phyloP scores from a whole-genome alignment of 2,329 filamentous ascomycete genomes.

The Myrmaecium sp. region DNA sequence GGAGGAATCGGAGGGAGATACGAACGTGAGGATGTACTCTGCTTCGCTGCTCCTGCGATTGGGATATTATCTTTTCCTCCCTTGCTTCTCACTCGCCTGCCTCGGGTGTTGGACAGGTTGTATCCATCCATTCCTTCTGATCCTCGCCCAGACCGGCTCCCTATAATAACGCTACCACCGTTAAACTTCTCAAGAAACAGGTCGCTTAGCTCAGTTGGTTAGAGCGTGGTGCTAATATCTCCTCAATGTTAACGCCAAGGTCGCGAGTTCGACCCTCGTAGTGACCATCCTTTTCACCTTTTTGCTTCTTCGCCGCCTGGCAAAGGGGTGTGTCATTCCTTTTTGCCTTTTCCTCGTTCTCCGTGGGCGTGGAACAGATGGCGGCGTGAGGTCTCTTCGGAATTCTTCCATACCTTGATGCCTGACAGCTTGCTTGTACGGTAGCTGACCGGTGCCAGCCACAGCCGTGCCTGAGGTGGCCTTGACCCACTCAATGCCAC shows the following conservation, averaged over 20 bases:
- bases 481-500: too few relatives aligned
- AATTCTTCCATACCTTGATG: background rate
- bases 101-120: too few relatives aligned
- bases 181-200: too few relatives aligned
- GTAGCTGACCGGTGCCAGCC: background rate
- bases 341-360: background rate
- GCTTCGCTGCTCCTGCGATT: too few relatives aligned
- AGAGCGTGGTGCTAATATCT: slow-evolving; percentile 8
- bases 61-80: too few relatives aligned
- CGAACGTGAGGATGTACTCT: too few relatives aligned
- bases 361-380: background rate
- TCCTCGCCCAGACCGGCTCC: too few relatives aligned
- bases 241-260: slow-evolving; percentile 6
- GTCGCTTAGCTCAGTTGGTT: slow-evolving; percentile 8
- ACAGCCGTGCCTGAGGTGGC: background rate
- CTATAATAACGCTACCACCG: too few relatives aligned
- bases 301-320: slow-evolving; percentile 8
- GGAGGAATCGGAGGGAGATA: too few relatives aligned
- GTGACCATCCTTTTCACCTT: slow-evolving; percentile 6
- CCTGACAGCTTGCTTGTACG: background rate
- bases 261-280: slow-evolving; percentile 8
- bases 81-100: too few relatives aligned
- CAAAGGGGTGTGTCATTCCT: slow-evolving; percentile 10
- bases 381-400: background rate
- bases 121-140: too few relatives aligned